phyloP scores from a whole-genome alignment of 2,329 filamentous ascomycete genomes.

The Fusarium oxysporum region DNA sequence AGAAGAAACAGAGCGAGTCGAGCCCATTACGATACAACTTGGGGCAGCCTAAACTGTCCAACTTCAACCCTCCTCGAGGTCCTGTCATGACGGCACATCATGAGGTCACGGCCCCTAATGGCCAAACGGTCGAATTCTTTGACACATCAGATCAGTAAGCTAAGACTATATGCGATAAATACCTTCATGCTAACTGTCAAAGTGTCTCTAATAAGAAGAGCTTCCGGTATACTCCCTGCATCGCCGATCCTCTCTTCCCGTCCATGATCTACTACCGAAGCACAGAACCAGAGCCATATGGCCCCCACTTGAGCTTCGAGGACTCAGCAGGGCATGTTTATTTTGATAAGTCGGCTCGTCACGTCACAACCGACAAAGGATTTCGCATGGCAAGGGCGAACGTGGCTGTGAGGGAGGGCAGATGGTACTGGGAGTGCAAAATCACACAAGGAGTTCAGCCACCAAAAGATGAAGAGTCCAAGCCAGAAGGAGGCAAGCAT shows the following conservation, averaged over 20 bases:
- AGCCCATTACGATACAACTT: slow-evolving; percentile 72
- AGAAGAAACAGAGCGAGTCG: slow-evolving; percentile 57
- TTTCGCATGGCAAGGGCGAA: slow-evolving; percentile 94
- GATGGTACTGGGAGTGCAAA: slow-evolving; percentile 95
- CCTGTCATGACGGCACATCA: slow-evolving; percentile 69
- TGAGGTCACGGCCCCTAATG: slow-evolving; percentile 61
- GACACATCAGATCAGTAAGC: slow-evolving; percentile 74
- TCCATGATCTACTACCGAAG: slow-evolving; percentile 90
- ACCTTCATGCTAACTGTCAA: slow-evolving; percentile 2
- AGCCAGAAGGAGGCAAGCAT: slow-evolving; percentile 65
- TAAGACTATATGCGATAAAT: neutral
- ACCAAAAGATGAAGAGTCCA: slow-evolving; percentile 55
- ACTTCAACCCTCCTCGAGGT: slow-evolving; percentile 70
- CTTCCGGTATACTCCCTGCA: slow-evolving; percentile 90
- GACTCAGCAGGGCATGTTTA: slow-evolving; percentile 88
- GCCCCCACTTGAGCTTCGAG: slow-evolving; percentile 89
- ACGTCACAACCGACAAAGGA: slow-evolving; percentile 90
- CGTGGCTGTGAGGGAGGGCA: slow-evolving; percentile 87
- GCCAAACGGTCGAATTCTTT: slow-evolving; percentile 66
- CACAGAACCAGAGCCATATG: slow-evolving; percentile 86
- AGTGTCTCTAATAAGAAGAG: slow-evolving; percentile 75
- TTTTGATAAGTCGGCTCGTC: slow-evolving; percentile 79
- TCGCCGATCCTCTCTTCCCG: slow-evolving; percentile 88
- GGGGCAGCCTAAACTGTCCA: slow-evolving; percentile 70
- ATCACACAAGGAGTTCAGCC: slow-evolving; percentile 78